phyloP scores from a whole-genome alignment of 129 eudicot genomes.

The Flaveria ramosissima region DNA sequence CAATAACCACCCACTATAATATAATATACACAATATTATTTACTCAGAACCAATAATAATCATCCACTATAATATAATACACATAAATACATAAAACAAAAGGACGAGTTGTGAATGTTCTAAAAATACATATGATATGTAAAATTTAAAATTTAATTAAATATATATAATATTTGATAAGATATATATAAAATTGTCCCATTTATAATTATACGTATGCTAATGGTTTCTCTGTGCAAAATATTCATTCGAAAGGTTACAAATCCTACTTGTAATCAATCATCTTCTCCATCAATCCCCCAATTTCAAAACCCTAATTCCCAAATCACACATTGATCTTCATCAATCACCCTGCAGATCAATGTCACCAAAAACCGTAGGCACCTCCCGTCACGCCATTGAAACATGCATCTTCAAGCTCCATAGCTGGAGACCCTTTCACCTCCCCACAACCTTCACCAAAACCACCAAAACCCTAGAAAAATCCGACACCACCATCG shows the following conservation, averaged over 20 bases:
- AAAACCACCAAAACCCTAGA: conserved; percentile 77
- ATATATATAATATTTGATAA: no score
- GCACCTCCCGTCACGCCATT: conserved; percentile 49
- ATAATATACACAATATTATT: no score
- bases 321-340: conserved; percentile 27
- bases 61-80: no score
- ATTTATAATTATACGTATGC: no score
- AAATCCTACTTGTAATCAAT: conserved; percentile 2
- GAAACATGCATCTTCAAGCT: conserved; percentile 79
- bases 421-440: conserved; percentile 77
- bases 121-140: no score
- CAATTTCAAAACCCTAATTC: not conserved
- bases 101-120: no score
- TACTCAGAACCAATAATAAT: no score
- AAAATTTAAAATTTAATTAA: no score
- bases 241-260: not conserved
- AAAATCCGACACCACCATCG: conserved; percentile 28
- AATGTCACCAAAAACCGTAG: conserved; percentile 63
- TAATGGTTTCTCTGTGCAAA: not conserved
- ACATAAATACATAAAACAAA: no score
- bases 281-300: not conserved
- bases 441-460: conserved; percentile 48
- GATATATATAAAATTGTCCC: no score
- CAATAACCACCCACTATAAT: no score
- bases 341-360: not conserved